phyloP scores from a whole-genome alignment of 1,139 yeast genomes.

The Taphrina flavorubra region DNA sequence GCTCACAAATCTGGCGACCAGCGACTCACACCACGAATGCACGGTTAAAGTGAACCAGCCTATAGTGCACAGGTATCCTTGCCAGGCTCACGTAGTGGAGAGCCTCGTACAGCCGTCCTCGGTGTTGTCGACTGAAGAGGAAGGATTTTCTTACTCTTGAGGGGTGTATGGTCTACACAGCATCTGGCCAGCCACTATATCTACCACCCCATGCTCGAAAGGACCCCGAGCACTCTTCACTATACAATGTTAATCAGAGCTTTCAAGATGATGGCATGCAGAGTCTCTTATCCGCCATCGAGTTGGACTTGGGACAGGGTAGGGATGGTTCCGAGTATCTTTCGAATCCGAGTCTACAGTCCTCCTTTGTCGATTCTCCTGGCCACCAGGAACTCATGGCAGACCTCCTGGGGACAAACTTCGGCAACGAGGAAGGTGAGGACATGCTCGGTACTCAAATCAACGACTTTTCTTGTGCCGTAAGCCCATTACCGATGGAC shows the following conservation, averaged over 20 bases:
- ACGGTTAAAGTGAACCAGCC: not conserved
- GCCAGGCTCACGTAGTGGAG: not conserved
- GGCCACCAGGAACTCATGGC: constrained; percentile 29
- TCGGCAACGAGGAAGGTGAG: constrained; percentile 5
- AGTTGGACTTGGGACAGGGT: constrained; percentile 21
- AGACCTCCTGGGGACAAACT: constrained; percentile 19
- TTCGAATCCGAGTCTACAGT: constrained; percentile 16
- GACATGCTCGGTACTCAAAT: not conserved
- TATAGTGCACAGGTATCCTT: not conserved
- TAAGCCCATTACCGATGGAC: not conserved
- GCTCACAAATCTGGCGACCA: not conserved
- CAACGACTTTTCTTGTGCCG: constrained; percentile 8
- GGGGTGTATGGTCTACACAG: constrained; percentile 20
- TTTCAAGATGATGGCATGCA: constrained; percentile 32
- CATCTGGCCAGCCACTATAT: constrained; percentile 23
- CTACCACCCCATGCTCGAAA: constrained; percentile 24
- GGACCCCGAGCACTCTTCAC: not conserved
- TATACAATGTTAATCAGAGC: not conserved
- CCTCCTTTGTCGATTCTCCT: constrained; percentile 20
- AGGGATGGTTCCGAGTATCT: constrained; percentile 5
- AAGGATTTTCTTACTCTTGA: not conserved
- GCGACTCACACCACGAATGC: not conserved
- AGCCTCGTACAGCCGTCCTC: not conserved
- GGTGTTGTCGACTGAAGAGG: not conserved
- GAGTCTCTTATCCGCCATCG: constrained; percentile 33